phyloP scores from a whole-genome alignment of 495 filamentous ascomycete species.

The Diplogelasinospora grovesii region DNA sequence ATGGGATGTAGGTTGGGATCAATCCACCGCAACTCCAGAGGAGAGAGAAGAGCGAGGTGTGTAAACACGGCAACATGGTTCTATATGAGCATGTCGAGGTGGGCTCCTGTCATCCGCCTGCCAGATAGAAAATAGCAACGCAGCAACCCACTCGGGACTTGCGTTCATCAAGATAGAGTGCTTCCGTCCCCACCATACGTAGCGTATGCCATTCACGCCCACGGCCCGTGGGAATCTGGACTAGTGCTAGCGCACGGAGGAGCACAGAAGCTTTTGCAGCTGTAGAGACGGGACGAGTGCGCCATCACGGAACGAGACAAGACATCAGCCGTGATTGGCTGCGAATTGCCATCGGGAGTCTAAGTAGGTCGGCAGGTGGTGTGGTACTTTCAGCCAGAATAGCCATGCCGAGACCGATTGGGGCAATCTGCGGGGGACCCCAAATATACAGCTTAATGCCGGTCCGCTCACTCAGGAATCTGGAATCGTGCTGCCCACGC shows the following conservation, averaged over 20 bases:
- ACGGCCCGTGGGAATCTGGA: too few relatives aligned
- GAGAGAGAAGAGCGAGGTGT: background rate
- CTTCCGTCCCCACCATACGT: too few relatives aligned
- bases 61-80: slow-evolving; percentile 4
- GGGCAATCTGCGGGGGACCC: slow-evolving; percentile 10
- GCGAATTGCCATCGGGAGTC: slow-evolving; percentile 1
- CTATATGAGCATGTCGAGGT: background rate
- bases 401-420: slow-evolving; percentile 7
- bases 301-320: slow-evolving; percentile 2
- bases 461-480: slow-evolving; percentile 1
- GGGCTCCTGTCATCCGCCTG: too few relatives aligned
- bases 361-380: slow-evolving; percentile 3
- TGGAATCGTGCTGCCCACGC: background rate
- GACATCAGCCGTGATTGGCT: slow-evolving; percentile 9
- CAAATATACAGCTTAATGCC: slow-evolving; percentile 21
- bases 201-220: too few relatives aligned
- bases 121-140: too few relatives aligned
- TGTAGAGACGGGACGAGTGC: slow-evolving; percentile 10
- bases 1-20: too few relatives aligned
- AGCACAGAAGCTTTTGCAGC: background rate
- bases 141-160: too few relatives aligned
- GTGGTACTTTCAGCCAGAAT: slow-evolving; percentile 20
- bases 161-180: slow-evolving; percentile 13
- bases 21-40: too few relatives aligned
- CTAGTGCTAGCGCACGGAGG: slow-evolving; percentile 9